phyloP scores from a whole-genome alignment of 176 grass and related monocot genomes.

The Lolium multiflorum region DNA sequence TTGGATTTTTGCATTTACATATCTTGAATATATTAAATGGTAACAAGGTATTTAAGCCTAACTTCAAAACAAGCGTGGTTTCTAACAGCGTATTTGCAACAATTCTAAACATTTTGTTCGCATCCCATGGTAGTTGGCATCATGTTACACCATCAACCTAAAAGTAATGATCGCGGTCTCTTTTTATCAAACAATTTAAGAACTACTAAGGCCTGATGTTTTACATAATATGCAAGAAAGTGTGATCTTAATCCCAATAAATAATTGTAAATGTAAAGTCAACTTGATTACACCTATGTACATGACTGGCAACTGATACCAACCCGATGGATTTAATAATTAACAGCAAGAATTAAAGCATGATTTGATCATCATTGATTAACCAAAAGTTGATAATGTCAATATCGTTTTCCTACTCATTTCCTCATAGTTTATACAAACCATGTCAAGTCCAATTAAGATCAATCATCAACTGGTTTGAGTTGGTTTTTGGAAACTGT shows the following conservation, averaged over 20 bases:
- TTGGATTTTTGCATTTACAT: neutral
- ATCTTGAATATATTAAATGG: conserved; percentile 15
- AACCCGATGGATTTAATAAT: neutral
- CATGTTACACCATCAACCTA: conserved; percentile 8
- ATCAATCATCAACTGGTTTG: conserved; percentile 1
- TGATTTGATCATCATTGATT: neutral
- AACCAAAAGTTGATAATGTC: neutral
- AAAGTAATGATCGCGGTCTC: neutral
- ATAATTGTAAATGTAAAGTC: conserved; percentile 9
- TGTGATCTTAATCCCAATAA: neutral
- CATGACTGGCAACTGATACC: conserved; percentile 21
- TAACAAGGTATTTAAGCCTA: conserved; percentile 30
- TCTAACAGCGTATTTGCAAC: conserved; percentile 13
- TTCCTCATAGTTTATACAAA: conserved; percentile 17
- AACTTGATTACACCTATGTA: conserved; percentile 5
- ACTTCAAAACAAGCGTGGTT: neutral
- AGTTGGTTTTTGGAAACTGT: conserved; percentile 26
- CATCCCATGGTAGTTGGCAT: neutral
- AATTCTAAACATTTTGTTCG: conserved; percentile 17
- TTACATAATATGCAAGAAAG: conserved; percentile 18
- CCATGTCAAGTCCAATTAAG: conserved; percentile 9
- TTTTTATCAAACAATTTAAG: conserved; percentile 11
- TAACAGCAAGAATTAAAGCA: conserved; percentile 3
- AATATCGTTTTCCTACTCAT: neutral
- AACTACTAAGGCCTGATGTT: neutral